These are phyloP conservation scores for Spongispora temasekensis DNA, from an alignment of 1,284 basidiomycete genomes.

Conservation along the genomic window DNA sequence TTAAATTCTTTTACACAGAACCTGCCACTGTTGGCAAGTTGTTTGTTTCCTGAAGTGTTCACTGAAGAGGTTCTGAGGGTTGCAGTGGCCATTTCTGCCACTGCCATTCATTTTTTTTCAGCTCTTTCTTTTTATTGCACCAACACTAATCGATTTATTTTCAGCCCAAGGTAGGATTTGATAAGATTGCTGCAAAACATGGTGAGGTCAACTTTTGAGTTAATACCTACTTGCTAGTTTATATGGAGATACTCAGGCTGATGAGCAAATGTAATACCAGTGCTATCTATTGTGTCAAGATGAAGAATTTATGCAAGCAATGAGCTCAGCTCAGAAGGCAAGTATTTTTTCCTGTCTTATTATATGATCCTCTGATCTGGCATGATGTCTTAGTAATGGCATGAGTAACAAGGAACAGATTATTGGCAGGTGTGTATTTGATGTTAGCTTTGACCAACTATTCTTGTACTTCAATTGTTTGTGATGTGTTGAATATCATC, in stretches of 20 bases:
- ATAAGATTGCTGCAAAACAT: neutral
- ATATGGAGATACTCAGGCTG: neutral
- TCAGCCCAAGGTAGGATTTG: neutral
- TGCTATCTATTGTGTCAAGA: neutral
- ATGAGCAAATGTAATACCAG: neutral
- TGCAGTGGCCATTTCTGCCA: neutral
- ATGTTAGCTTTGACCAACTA: neutral
- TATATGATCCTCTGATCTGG: neutral
- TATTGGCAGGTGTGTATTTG: neutral
- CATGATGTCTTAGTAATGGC: neutral
- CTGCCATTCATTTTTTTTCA: neutral
- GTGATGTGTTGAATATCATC: neutral
- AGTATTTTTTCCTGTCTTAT: neutral
- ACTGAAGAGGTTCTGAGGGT: neutral
- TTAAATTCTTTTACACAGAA: neutral
- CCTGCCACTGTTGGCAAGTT: neutral
- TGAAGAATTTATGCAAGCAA: neutral
- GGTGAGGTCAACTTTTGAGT: neutral
- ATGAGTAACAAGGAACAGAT: neutral
- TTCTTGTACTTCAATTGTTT: neutral
- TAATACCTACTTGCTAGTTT: neutral
- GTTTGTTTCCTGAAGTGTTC: neutral
- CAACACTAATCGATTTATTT: neutral
- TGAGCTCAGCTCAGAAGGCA: neutral
- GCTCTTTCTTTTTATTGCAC: neutral